Evolutionary conservation across 2,329 filamentous ascomycete genomes (phyloP), one percentile per base, ranked within the genome.

Genomic region (Alternaria solani): DNA sequence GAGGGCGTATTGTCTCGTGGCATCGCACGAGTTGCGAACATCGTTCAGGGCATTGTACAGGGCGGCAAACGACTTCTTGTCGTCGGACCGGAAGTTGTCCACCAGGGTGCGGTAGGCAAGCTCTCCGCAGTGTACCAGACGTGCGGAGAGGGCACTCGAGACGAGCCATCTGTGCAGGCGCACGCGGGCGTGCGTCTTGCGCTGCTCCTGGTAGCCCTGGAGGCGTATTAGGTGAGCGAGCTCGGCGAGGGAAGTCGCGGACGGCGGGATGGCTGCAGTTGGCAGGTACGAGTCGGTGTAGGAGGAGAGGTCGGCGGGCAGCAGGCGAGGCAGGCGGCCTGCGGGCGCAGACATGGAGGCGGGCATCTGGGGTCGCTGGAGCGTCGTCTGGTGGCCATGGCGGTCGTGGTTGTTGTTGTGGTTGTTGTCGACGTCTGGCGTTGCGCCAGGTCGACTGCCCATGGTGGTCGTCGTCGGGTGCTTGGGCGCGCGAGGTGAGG

Each of bases 201-300:
- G 91, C 83, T 90, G 90, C 83, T 92, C 89, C 79, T 94, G 91
- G 76, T 93, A 93, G 72, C 89, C 91, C 75, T 91, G 91, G 63
- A 93, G 82, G 62, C 91, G 88, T 66, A 93, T 90, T 70, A 94
- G 80, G 77, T 93, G 91, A 52, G 91, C 91, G 67, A 94, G 86
- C 78, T 94, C 91, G 72, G 91, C 88, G 62, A 94, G 82, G 14
- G 89, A 90, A 46, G 90, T 92, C 59, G 87, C 86, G 46, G 90
- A 87, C 52, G 83, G 84, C 62, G 79, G 75, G 44, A 81, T 73
- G 46, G 90, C 87, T 38, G 85, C 83, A 49, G 85, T 78, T 48
- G 81, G 83, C 56, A 89, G 77, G 66, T 86, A 84, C 14, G 86
- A 79, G 73, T 90, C 90, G 46, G 85, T 84, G 76, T 91, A 91